Evolutionary conservation across 169 alveolate species (phyloP).

Genomic region (Babesia sp.): DNA sequence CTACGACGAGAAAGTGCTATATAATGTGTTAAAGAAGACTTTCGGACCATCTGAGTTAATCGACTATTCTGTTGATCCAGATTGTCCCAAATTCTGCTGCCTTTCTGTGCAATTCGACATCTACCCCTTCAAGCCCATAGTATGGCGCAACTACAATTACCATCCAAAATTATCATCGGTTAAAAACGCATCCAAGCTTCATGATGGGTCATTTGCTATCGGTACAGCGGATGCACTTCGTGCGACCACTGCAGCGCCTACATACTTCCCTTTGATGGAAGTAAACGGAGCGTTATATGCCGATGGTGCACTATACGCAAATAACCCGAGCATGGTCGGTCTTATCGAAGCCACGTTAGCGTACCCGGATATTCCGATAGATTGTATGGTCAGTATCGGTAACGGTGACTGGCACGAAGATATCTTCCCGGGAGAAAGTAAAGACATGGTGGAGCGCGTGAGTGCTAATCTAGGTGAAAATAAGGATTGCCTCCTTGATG

Average conservation of each 20-base stretch:
- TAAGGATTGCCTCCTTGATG: not conserved
- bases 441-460: not conserved
- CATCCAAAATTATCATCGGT: conserved; percentile 24
- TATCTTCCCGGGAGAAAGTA: not conserved
- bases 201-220: conserved; percentile 46
- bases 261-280: conserved; percentile 77
- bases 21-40: conserved; percentile 58
- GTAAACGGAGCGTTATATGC: conserved; percentile 73
- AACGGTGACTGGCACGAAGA: conserved; percentile 69
- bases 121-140: conserved; percentile 75
- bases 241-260: conserved; percentile 88
- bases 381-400: conserved; percentile 81
- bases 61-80: conserved; percentile 80
- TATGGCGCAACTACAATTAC: conserved; percentile 78
- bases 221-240: conserved; percentile 71
- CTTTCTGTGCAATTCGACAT: conserved; percentile 75
- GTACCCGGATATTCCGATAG: conserved; percentile 76
- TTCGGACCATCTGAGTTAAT: conserved; percentile 76
- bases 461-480: not conserved
- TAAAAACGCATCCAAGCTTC: not conserved
- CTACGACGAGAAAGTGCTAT: conserved; percentile 76
- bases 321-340: conserved; percentile 85
- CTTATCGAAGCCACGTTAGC: conserved; percentile 76
- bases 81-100: conserved; percentile 79
- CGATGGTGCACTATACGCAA: conserved; percentile 85